Evolutionary conservation across 441 rosid species (phyloP).

Genomic region (Populus hybrid): DNA sequence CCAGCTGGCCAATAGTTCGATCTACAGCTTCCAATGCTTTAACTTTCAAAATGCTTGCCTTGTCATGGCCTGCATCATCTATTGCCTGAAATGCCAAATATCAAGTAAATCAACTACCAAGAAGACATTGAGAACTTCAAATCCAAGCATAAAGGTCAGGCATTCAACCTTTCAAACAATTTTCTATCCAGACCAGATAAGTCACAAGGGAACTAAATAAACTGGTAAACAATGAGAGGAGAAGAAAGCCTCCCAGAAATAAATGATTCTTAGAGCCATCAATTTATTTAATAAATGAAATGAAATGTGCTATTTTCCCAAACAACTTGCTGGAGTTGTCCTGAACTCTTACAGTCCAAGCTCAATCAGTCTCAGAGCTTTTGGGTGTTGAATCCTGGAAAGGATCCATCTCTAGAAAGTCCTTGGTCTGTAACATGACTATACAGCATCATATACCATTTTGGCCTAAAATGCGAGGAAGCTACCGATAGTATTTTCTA

Average conservation of each 20-base stretch:
- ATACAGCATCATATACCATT: neutral
- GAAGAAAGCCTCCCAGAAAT: neutral
- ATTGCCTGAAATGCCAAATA: slow-evolving; percentile 56
- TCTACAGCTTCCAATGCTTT: slow-evolving; percentile 80
- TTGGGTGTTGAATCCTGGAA: neutral
- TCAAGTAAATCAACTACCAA: slow-evolving; percentile 5
- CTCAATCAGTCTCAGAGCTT: neutral
- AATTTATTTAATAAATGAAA: neutral
- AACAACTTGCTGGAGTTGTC: slow-evolving; percentile 2
- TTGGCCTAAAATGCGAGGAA: neutral
- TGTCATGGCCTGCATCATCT: slow-evolving; percentile 97
- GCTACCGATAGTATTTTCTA: neutral
- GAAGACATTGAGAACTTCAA: neutral
- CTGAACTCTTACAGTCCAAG: neutral
- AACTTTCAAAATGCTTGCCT: slow-evolving; percentile 73
- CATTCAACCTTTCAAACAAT: slow-evolving; percentile 8
- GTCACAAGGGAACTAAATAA: neutral
- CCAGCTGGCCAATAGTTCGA: slow-evolving; percentile 72
- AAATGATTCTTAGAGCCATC: neutral
- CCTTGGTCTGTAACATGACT: slow-evolving; percentile 1
- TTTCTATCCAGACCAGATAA: neutral
- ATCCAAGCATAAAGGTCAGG: neutral
- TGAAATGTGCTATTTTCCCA: neutral
- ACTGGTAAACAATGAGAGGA: neutral
- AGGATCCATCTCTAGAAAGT: neutral